These are phyloP conservation scores for Kingdonia uniflora DNA, from an alignment of 164 flowering plant genomes.

Conservation along the genomic window DNA sequence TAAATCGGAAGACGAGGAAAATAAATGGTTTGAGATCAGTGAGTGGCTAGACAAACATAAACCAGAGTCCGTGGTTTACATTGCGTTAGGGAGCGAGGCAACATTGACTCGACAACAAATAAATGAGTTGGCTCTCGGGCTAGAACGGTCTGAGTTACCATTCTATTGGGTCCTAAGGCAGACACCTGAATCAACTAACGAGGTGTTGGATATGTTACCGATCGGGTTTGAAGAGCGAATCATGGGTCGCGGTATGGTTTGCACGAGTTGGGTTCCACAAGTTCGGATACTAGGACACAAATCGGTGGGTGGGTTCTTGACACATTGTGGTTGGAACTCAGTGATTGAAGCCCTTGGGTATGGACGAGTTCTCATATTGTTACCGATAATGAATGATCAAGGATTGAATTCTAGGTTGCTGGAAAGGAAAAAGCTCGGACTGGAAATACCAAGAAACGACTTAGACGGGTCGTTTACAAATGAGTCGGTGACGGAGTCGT, in stretches of 20 bases:
- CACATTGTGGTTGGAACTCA: constrained; percentile 41
- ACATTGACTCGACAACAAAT: constrained; percentile 14
- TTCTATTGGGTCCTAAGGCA: background rate
- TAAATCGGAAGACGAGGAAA: background rate
- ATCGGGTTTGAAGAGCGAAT: constrained; percentile 25
- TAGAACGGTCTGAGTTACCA: constrained; percentile 4
- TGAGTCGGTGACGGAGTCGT: constrained; percentile 17
- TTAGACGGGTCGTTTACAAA: constrained; percentile 21
- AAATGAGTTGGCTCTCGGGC: constrained; percentile 22
- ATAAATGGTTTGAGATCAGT: constrained; percentile 7
- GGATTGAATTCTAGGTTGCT: constrained; percentile 18
- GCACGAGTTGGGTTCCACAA: constrained; percentile 36
- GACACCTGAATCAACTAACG: background rate
- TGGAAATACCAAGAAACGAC: constrained; percentile 21
- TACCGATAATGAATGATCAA: constrained; percentile 28
- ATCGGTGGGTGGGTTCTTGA: constrained; percentile 31
- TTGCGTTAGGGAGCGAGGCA: constrained; percentile 30
- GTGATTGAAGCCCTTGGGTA: constrained; percentile 25
- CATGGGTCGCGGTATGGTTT: constrained; percentile 18
- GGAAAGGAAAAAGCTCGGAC: constrained; percentile 17
- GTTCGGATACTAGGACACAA: constrained; percentile 26
- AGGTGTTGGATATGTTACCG: constrained; percentile 11
- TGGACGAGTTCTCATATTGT: constrained; percentile 20
- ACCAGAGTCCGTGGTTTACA: constrained; percentile 13
- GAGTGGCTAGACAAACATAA: constrained; percentile 11